These are phyloP conservation scores for Aspergillus intermedius DNA, from an alignment of 2,329 filamentous ascomycete genomes.

Conservation along the genomic window DNA sequence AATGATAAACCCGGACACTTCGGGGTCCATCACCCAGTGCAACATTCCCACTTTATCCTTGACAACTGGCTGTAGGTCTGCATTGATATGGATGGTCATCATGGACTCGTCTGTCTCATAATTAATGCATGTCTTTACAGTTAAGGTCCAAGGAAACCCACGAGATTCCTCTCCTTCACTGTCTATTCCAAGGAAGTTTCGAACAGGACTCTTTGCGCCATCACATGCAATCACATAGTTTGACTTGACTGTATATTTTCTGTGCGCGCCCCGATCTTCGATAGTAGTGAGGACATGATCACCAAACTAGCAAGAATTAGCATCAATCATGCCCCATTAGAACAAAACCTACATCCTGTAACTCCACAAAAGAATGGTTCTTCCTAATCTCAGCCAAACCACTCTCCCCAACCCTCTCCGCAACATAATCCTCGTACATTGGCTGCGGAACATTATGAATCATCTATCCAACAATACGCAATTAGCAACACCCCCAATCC, in stretches of 20 bases:
- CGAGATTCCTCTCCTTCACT: slow-evolving; percentile 41
- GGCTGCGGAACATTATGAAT: slow-evolving; percentile 42
- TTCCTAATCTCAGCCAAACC: slow-evolving; percentile 13
- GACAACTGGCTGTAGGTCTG: slow-evolving; percentile 34
- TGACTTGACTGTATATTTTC: slow-evolving; percentile 23
- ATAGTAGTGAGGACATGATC: slow-evolving; percentile 23
- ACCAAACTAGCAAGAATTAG: slow-evolving; percentile 7
- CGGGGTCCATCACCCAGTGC: slow-evolving; percentile 41
- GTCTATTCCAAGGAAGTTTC: slow-evolving; percentile 27
- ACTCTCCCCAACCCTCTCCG: slow-evolving; percentile 15
- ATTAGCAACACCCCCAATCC: no score
- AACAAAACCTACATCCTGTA: slow-evolving; percentile 21
- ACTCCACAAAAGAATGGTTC: slow-evolving; percentile 25
- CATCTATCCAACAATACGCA: slow-evolving; percentile 20
- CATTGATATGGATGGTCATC: slow-evolving; percentile 45
- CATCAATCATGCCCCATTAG: background rate
- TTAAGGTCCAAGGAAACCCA: slow-evolving; percentile 12
- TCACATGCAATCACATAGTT: slow-evolving; percentile 33
- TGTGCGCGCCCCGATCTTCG: slow-evolving; percentile 20
- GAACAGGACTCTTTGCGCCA: slow-evolving; percentile 27
- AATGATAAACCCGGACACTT: slow-evolving; percentile 40
- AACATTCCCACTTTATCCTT: slow-evolving; percentile 38
- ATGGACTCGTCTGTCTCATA: slow-evolving; percentile 34
- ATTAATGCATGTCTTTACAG: slow-evolving; percentile 2
- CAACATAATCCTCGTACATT: slow-evolving; percentile 33